Base-by-base conservation (phyloP, 495 filamentous ascomycete species). In the Melanomma pulvis-pyrius region DNA sequence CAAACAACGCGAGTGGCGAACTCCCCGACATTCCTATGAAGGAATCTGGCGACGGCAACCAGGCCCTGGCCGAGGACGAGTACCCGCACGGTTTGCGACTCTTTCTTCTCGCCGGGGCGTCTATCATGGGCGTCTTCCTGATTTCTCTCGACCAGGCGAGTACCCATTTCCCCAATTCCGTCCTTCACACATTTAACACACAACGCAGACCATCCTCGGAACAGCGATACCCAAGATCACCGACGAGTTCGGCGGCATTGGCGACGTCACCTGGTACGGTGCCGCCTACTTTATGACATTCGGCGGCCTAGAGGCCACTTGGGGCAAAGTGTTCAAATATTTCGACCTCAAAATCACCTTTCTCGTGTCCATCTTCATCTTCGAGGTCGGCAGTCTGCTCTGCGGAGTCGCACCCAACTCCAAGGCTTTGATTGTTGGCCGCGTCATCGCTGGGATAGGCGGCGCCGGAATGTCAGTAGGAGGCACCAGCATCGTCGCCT, bases 401-500 rank as follows among this genome's bases (percentile, higher is more conserved):
- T 97, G 92, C 75, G 92, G 84, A 24, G 83, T 86, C 1, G 89
- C 92, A 0, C 88, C 90, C 0, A 90, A 77, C 60, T 93, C 90
- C 1, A 80, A 85, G 0, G 84, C 84, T 5, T 79, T 97, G 28
- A 96, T 97, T 65, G 75, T 93, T 60, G 93, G 93, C 12, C 87
- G 93, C 28, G 92, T 92, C 17, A 80, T 97, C 53, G 90, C 92
- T 24, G 93, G 93, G 24, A 65, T 96, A n/a, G 93, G 92, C 22
- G 83, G 84, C 1, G 89, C 92, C 0, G 93, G 91, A 46, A 84
- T 96, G 57, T 92, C 92, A 73, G 87, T 88, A 0, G 93, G 93
- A 7, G 87, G 87, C 1, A 82, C 94, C 49, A 84, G 92, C 65
- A 96, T 96, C 73, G 81, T 96, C n/a, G 83, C 86, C 32, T 84